phyloP scores from a whole-genome alignment of 306 rosid species.

The Trifolium pratense region DNA sequence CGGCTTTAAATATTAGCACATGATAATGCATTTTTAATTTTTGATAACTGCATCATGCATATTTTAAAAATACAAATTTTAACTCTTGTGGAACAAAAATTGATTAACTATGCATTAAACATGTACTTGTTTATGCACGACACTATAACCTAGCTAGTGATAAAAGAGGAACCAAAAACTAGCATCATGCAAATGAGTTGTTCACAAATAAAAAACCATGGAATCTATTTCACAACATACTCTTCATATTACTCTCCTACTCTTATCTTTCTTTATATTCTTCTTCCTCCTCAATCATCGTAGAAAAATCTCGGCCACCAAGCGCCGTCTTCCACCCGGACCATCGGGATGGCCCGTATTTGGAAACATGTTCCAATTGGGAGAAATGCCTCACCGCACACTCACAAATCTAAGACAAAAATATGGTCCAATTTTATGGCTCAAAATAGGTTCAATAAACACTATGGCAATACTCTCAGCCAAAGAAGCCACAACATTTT shows the following conservation, averaged over 20 bases:
- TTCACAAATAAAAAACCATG: slow-evolving; percentile 24
- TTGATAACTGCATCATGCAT: no score
- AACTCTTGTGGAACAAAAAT: no score
- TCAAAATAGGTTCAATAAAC: slow-evolving; percentile 58
- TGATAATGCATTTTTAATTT: no score
- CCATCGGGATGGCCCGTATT: slow-evolving; percentile 73
- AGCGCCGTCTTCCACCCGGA: slow-evolving; percentile 56
- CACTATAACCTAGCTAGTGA: not conserved
- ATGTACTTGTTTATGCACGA: not conserved
- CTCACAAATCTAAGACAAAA: slow-evolving; percentile 42
- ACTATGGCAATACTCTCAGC: slow-evolving; percentile 65
- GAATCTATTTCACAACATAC: not conserved
- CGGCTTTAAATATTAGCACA: no score
- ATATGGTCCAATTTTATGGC: slow-evolving; percentile 64
- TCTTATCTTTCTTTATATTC: slow-evolving; percentile 35
- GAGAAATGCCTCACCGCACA: slow-evolving; percentile 66
- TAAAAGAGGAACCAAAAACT: not conserved
- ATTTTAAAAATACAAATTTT: no score
- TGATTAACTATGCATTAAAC: no score
- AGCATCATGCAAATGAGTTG: not conserved
- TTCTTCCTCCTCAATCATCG: slow-evolving; percentile 34
- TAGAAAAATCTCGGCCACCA: slow-evolving; percentile 16
- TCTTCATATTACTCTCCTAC: slow-evolving; percentile 4
- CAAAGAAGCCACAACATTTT: slow-evolving; percentile 51
- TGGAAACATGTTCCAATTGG: slow-evolving; percentile 73